These are phyloP conservation scores for Neospora caninum DNA, from an alignment of 169 alveolate genomes.

Conservation along the genomic window DNA sequence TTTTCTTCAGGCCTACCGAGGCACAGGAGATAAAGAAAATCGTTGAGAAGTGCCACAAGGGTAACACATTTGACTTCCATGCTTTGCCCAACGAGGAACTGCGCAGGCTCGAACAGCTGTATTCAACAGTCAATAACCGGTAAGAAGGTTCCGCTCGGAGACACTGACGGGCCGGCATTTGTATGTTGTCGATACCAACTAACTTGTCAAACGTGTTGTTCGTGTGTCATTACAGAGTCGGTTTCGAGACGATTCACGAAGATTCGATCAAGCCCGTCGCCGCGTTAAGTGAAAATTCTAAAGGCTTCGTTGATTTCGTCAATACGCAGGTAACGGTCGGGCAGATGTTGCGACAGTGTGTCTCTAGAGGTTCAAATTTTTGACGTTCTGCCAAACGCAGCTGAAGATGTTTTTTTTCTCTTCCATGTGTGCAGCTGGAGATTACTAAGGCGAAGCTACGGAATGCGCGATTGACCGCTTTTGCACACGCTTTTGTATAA, in stretches of 20 bases:
- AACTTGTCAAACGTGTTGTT: neutral
- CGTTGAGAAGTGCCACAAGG: conserved; percentile 57
- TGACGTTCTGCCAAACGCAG: neutral
- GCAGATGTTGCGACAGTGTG: neutral
- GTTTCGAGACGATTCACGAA: conserved; percentile 48
- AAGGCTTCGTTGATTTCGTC: conserved; percentile 49
- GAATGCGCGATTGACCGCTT: conserved; percentile 61
- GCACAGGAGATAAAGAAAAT: conserved; percentile 52
- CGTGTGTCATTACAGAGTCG: conserved; percentile 51
- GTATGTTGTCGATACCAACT: neutral
- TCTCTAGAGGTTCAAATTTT: neutral
- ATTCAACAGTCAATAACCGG: conserved; percentile 15
- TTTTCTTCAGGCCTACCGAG: conserved; percentile 48
- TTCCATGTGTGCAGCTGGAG: conserved; percentile 45
- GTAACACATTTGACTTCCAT: conserved; percentile 44
- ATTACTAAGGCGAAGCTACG: conserved; percentile 54
- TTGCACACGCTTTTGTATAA: conserved; percentile 58
- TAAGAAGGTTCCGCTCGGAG: neutral
- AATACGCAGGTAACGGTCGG: conserved; percentile 59
- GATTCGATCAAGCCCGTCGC: conserved; percentile 42
- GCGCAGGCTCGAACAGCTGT: conserved; percentile 29
- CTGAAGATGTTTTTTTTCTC: neutral
- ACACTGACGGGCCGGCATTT: neutral
- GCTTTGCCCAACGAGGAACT: conserved; percentile 51
- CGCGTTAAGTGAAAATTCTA: conserved; percentile 33